Conservation (phyloP, 371 early-diverging fungal species). For the Dichotomocladium elegans region DNA sequence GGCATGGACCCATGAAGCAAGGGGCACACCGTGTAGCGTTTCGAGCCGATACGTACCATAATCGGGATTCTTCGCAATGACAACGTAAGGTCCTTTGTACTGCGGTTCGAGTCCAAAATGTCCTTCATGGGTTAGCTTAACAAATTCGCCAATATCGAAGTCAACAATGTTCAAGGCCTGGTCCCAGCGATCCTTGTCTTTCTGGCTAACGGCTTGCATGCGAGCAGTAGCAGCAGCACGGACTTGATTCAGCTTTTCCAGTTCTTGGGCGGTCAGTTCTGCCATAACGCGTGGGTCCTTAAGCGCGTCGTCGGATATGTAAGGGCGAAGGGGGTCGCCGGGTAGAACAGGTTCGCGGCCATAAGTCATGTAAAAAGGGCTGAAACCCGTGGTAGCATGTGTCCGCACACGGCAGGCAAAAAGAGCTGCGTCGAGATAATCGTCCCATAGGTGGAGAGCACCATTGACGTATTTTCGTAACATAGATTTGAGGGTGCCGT, state of each 20-base stretch:
- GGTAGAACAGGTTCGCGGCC: not conserved
- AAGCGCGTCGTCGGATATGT: not conserved
- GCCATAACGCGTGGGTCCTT: not conserved
- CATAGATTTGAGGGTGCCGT: conserved; percentile 4
- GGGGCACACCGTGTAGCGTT: not conserved
- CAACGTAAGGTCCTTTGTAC: conserved; percentile 6
- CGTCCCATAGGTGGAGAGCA: conserved; percentile 1
- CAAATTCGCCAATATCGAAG: conserved; percentile 10
- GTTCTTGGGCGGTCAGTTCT: not conserved
- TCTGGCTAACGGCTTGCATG: conserved; percentile 1
- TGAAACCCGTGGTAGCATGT: conserved; percentile 2
- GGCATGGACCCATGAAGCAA: conserved; percentile 4
- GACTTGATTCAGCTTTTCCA: not conserved
- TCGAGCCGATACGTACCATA: conserved; percentile 4
- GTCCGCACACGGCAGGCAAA: conserved; percentile 12
- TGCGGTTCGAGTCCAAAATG: conserved; percentile 1
- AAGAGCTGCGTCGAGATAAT: conserved; percentile 5
- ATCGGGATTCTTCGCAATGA: not conserved
- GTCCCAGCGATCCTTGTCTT: conserved; percentile 23
- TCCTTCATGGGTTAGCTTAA: conserved; percentile 2
- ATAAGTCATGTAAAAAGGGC: conserved; percentile 10
- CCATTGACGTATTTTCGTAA: conserved; percentile 1
- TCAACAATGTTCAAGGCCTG: not conserved
- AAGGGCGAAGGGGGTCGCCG: not conserved
- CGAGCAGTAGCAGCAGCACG: conserved; percentile 7